Base-by-base conservation (phyloP, 129 eudicot genomes). In the Helichrysum umbraculigerum region DNA sequence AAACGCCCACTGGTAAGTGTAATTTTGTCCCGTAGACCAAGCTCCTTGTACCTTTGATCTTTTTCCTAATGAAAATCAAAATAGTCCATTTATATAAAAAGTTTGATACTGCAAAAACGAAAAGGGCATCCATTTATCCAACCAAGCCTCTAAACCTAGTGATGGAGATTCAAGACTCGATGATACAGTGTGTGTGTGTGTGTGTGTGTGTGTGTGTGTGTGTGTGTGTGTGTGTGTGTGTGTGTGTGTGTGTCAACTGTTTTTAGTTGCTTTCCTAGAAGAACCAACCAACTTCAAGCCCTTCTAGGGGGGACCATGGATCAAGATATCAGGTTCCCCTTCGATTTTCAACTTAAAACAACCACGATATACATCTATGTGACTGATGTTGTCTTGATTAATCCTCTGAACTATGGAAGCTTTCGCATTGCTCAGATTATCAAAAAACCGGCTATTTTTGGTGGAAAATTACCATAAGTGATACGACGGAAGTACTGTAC, bases 41-140 rank as follows among this genome's bases (percentile, higher is more conserved):
- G 91, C 75, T 95, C 99, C 88, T 95, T 95, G 83, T 95, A 95
- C 80, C 99, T 85, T 79, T 91, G 99, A 87, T 95, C 99, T 81
- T 90, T 89, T 85, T 95, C 99, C 99, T 95, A 77, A 12, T 25
- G 30, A 33, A 70, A 76, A 41, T 5, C 25, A 29, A 69, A 41
- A 70, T 12, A 71, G 28, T 22, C 19, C 11, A 67, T 32, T 50
- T 21, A 28, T 52, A 7, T 59, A 39, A 22, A 22, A 60, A 52
- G 68, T 65, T 8, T 21, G 30, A 47, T 32, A 57, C 29, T 17
- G 25, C 15, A 68, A 2, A 71, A 81, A 65, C 3, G 17, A 22
- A 34, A 20, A 39, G 33, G 58, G n/a, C 28, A 25, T 25, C 28
- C 28, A 25, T 25, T 25, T 33, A 25, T 61, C 33, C 28, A 17